phyloP scores from a whole-genome alignment of 1,139 yeast genomes.

The Candida pseudoviswanathii region DNA sequence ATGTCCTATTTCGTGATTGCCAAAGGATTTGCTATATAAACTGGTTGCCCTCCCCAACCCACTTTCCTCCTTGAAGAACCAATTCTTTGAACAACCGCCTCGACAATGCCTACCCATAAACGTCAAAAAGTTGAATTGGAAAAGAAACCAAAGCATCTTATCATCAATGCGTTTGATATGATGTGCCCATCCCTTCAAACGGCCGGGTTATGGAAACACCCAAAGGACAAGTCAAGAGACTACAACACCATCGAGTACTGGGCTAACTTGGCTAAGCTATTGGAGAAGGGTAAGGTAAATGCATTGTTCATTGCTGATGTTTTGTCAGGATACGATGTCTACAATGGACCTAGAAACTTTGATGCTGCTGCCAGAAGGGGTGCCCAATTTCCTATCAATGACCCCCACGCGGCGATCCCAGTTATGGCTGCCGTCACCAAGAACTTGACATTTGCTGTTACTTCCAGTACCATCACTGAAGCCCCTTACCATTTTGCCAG shows the following conservation, averaged over 20 bases:
- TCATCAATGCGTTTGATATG: constrained; percentile 44
- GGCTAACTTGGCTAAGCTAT: constrained; percentile 44
- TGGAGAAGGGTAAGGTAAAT: constrained; percentile 48
- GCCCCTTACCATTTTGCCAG: constrained; percentile 48
- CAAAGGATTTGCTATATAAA: neutral
- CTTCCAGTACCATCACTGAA: constrained; percentile 46
- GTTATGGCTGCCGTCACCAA: constrained; percentile 47
- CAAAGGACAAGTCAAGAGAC: constrained; percentile 34
- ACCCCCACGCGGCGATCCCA: constrained; percentile 41
- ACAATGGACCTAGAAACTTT: constrained; percentile 38
- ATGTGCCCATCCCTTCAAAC: constrained; percentile 38
- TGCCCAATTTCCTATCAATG: constrained; percentile 45
- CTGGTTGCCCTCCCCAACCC: too few relatives aligned
- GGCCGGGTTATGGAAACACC: constrained; percentile 45
- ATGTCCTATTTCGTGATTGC: neutral
- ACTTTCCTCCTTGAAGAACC: too few relatives aligned
- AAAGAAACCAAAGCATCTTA: constrained; percentile 19
- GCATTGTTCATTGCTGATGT: constrained; percentile 50
- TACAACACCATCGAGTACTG: constrained; percentile 46
- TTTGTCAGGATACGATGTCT: constrained; percentile 44
- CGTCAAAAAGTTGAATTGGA: constrained; percentile 15
- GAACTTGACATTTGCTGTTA: constrained; percentile 40
- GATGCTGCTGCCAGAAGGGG: constrained; percentile 39
- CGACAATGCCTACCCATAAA: constrained; percentile 9
- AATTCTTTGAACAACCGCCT: neutral